Percentiles rank a stretch among this genome's conserved stretches.
Conservation (phyloP, 805 yeast species). For the Zygotorulaspora sp. region DNA sequence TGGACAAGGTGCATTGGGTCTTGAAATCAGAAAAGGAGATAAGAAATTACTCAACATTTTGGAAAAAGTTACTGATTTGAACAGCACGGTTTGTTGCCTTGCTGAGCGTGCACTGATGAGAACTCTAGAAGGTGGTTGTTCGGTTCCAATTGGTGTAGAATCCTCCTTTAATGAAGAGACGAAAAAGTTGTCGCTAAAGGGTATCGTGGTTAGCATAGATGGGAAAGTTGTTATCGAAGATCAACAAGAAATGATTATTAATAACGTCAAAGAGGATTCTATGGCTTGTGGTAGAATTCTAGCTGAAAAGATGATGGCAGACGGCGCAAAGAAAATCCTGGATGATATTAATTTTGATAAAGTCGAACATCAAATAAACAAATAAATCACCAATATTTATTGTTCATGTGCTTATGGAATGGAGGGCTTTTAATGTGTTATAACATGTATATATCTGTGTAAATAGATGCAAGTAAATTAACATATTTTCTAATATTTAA, state of each 20-base stretch:
- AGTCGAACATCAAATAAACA: slow-evolving; percentile 36
- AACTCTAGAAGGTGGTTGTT: slow-evolving; percentile 93
- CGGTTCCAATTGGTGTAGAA: slow-evolving; percentile 92
- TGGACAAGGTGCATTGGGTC: slow-evolving; percentile 97
- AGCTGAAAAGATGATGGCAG: slow-evolving; percentile 59
- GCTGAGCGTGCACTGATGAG: slow-evolving; percentile 89
- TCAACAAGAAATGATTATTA: slow-evolving; percentile 29
- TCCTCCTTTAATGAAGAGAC: slow-evolving; percentile 49
- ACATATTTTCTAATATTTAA: neutral
- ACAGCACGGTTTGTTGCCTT: slow-evolving; percentile 67
- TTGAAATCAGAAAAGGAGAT: slow-evolving; percentile 79
- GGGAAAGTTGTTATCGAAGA: slow-evolving; percentile 69
- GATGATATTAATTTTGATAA: slow-evolving; percentile 73
- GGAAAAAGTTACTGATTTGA: slow-evolving; percentile 56
- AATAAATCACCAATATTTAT: slow-evolving; percentile 1
- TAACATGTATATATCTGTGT: slow-evolving; percentile 8
- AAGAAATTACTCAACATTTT: slow-evolving; percentile 53
- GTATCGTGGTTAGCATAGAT: slow-evolving; percentile 78
- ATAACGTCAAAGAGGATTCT: slow-evolving; percentile 56
- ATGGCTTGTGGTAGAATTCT: slow-evolving; percentile 62
- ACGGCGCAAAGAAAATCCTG: slow-evolving; percentile 80
- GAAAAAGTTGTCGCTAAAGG: slow-evolving; percentile 50
- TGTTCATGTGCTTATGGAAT: neutral
- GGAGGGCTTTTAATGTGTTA: slow-evolving; percentile 5
- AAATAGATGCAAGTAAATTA: slow-evolving; percentile 2